Evolutionary conservation across 2,329 filamentous ascomycete species (phyloP).

Genomic region (Ambrosiella xylebori): DNA sequence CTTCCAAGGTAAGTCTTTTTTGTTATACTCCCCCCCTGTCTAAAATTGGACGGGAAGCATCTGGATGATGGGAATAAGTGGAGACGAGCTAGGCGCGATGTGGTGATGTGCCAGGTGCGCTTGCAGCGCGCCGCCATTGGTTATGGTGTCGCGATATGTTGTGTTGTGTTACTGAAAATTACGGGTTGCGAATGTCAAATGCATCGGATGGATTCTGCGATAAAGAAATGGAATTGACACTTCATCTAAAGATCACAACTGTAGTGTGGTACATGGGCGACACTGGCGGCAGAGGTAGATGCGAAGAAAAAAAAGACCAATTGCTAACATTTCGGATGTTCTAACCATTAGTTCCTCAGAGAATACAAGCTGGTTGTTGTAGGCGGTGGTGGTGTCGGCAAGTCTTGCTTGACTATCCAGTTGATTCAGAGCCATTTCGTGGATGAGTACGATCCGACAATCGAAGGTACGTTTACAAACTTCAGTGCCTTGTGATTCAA

Average conservation of each 20-base stretch:
- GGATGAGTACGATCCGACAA: conserved; percentile 97
- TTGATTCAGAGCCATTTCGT: conserved; percentile 93
- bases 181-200: neutral
- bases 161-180: neutral
- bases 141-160: neutral
- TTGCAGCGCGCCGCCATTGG: neutral
- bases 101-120: neutral
- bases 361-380: conserved; percentile 96
- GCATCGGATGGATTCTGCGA: too few relatives aligned
- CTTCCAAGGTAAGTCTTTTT: conserved; percentile 23
- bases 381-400: conserved; percentile 94
- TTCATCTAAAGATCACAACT: too few relatives aligned
- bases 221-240: too few relatives aligned
- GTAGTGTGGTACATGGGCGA: too few relatives aligned
- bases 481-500: neutral
- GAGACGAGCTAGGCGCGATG: neutral
- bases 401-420: conserved; percentile 98
- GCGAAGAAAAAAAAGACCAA: neutral
- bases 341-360: conserved; percentile 49
- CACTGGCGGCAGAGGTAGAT: too few relatives aligned
- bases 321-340: conserved; percentile 4
- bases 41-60: neutral
- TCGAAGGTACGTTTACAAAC: conserved; percentile 58
- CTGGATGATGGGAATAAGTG: too few relatives aligned
- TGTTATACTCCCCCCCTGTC: neutral